A percentile compares a stretch with the other conserved stretches of the same genome.
Conservation (phyloP, 2,329 filamentous ascomycete genomes). For the Botrytis cinerea region DNA sequence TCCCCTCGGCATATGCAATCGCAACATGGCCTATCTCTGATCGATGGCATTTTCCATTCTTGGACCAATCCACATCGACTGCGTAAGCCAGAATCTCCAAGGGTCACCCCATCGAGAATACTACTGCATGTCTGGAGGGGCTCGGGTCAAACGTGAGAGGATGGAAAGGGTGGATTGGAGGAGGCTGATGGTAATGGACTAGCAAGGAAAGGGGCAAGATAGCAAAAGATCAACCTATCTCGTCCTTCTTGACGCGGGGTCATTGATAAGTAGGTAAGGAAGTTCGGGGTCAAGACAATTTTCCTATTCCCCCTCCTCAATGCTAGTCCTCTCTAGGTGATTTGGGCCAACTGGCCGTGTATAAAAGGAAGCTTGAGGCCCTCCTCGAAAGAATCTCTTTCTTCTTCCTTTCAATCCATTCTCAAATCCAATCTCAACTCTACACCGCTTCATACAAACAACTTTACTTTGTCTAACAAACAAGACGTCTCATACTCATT, state of each 20-base stretch:
- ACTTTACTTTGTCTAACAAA: constrained; percentile 30
- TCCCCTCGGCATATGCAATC: constrained; percentile 34
- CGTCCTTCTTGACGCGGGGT: constrained; percentile 45
- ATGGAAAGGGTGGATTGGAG: constrained; percentile 33
- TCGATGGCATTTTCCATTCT: constrained; percentile 37
- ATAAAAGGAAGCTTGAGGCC: constrained; percentile 63
- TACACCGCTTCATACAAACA: constrained; percentile 24
- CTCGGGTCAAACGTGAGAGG: constrained; percentile 37
- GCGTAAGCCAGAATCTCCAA: constrained; percentile 37
- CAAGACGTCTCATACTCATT: constrained; percentile 30
- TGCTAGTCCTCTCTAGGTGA: constrained; percentile 33
- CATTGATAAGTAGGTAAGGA: constrained; percentile 34
- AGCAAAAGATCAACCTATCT: constrained; percentile 40
- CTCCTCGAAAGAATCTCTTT: constrained; percentile 48
- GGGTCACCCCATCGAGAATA: constrained; percentile 37
- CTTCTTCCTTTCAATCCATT: constrained; percentile 54
- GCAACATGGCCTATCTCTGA: constrained; percentile 41
- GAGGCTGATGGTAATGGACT: constrained; percentile 28
- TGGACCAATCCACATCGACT: constrained; percentile 38
- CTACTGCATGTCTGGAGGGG: constrained; percentile 37
- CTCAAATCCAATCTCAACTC: constrained; percentile 33
- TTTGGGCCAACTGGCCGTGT: constrained; percentile 49
- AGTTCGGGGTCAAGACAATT: constrained; percentile 40
- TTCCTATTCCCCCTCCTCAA: constrained; percentile 33
- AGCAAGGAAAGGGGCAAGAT: constrained; percentile 30